Conservation (phyloP, 2,329 filamentous ascomycete genomes). For the Keithomyces neogunnii region DNA sequence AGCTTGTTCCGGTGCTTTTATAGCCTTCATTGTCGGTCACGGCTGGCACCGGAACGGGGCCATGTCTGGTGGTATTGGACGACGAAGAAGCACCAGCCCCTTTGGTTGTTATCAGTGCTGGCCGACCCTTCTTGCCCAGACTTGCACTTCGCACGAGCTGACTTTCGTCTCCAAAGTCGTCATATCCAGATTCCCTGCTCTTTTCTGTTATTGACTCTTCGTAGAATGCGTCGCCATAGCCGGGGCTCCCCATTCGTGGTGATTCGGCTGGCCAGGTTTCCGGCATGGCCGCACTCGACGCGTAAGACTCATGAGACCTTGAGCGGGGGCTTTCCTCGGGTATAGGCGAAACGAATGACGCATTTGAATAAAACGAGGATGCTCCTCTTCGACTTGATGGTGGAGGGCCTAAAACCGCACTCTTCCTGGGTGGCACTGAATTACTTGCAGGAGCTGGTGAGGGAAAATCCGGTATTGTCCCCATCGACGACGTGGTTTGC, state of each 20-base stretch:
- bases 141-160: conserved; percentile 53
- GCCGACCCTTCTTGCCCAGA: conserved; percentile 51
- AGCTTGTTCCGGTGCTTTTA: conserved; percentile 37
- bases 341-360: conserved; percentile 65
- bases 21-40: conserved; percentile 38
- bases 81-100: conserved; percentile 8
- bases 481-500: conserved; percentile 45
- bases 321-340: conserved; percentile 58
- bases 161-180: conserved; percentile 45
- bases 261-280: conserved; percentile 50
- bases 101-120: conserved; percentile 40
- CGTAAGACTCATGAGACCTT: conserved; percentile 55
- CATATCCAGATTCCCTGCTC: conserved; percentile 28
- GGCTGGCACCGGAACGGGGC: conserved; percentile 28
- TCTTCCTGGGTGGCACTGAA: conserved; percentile 32
- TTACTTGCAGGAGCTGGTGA: conserved; percentile 25
- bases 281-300: conserved; percentile 65
- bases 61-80: conserved; percentile 18
- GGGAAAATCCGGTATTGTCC: conserved; percentile 52
- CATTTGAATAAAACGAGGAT: conserved; percentile 57
- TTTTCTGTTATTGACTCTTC: conserved; percentile 42
- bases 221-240: conserved; percentile 40
- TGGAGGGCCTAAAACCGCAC: conserved; percentile 49
- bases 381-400: conserved; percentile 51
- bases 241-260: conserved; percentile 35